Evolutionary conservation across 2,329 filamentous ascomycete genomes (phyloP).

Genomic region (Raffaelea deltoideospora): DNA sequence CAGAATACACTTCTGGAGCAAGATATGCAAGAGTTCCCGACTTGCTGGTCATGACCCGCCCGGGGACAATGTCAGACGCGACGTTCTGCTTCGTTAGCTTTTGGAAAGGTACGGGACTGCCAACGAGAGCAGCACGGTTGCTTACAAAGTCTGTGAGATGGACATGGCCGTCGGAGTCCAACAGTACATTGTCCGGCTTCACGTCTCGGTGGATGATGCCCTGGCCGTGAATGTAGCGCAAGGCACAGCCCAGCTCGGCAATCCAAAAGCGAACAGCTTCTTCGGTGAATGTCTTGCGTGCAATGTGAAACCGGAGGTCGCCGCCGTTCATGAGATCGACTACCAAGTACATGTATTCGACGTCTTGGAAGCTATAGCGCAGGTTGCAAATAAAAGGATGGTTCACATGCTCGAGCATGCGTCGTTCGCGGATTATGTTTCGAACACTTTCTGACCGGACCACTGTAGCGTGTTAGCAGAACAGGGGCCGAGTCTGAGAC

Average conservation of each 20-base stretch:
- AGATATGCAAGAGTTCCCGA: slow-evolving; percentile 93
- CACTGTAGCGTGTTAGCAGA: slow-evolving; percentile 36
- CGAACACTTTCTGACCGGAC: slow-evolving; percentile 94
- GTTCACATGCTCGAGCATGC: slow-evolving; percentile 96
- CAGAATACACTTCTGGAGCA: slow-evolving; percentile 86
- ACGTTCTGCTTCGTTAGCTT: slow-evolving; percentile 56
- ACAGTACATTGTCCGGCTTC: slow-evolving; percentile 80
- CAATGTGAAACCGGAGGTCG: slow-evolving; percentile 94
- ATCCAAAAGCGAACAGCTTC: slow-evolving; percentile 97
- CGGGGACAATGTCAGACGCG: slow-evolving; percentile 77
- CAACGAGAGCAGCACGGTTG: slow-evolving; percentile 5
- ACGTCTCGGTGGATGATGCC: slow-evolving; percentile 84
- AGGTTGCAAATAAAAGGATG: slow-evolving; percentile 97
- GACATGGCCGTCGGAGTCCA: slow-evolving; percentile 83
- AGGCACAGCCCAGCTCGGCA: slow-evolving; percentile 77
- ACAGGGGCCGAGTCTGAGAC: background rate
- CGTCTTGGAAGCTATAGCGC: slow-evolving; percentile 97
- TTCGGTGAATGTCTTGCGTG: slow-evolving; percentile 93
- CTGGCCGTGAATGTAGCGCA: slow-evolving; percentile 74
- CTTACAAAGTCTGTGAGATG: slow-evolving; percentile 94
- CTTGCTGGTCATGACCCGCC: slow-evolving; percentile 79
- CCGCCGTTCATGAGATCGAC: slow-evolving; percentile 97
- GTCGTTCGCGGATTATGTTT: slow-evolving; percentile 92
- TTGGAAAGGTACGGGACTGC: background rate
- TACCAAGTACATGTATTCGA: slow-evolving; percentile 98